Base-by-base conservation (phyloP, 306 rosid genomes). In the Comarum palustre region DNA sequence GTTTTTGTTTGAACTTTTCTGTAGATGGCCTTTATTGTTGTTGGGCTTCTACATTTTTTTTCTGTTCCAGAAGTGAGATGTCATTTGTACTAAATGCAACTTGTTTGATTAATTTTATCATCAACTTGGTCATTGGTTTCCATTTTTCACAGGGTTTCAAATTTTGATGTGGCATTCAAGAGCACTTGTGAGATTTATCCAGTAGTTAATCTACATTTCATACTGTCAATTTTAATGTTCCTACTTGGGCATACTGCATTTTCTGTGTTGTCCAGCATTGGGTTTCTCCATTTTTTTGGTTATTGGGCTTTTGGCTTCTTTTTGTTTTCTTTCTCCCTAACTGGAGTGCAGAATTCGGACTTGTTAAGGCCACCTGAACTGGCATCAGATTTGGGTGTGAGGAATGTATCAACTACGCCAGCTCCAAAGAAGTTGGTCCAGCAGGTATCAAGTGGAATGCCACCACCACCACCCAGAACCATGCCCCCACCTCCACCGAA, bases 101-200 rank as follows among this genome's bases (percentile, higher is more conserved):
- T n/a, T 50, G 5, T 63, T 45, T 42, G 48, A 55, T 77, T 32
- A 58, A 47, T 42, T 24, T 72, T 76, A 72, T 39, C 25, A 3
- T 61, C 27, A 16, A 76, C 90, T 81, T 91, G 92, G 84, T 93
- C 79, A 79, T 88, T 91, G 88, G 92, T 85, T 88, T 89, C 90
- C 81, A 87, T 87, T 89, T 94, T 90, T 87, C 87, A 81, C 87
- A 85, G 97, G 96, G 87, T 78, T 81, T 76, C 80, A 64, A 41
- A 77, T 79, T 68, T 82, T 80, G 87, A 77, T 79, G 81, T 75
- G 66, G 71, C 81, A 69, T 66, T 79, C 80, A 73, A n/a, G 81
- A 79, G 55, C 71, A 82, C 81, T 65, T 71, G 76, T 81, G 77
- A 74, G 81, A 76, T 75, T 69, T 80, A 67, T 67, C 71, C 72